Conservation (phyloP, 352 stramenopile species). For the Pythium brassicae region DNA sequence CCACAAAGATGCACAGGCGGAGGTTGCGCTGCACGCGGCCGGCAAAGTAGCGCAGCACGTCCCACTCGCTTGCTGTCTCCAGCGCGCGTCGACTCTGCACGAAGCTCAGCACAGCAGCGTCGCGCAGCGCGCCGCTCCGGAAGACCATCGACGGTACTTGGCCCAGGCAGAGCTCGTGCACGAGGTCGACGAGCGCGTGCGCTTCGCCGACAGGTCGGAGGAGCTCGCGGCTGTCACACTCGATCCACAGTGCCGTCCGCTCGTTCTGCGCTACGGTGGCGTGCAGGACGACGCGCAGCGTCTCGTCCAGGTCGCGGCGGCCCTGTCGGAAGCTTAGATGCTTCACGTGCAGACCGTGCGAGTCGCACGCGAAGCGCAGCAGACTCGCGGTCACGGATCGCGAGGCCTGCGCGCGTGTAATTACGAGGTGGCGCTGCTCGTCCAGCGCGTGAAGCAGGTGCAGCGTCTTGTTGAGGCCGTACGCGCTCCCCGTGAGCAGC, state of each 20-base stretch:
- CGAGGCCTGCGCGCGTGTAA: constrained; percentile 17
- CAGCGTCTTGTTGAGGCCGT: constrained; percentile 26
- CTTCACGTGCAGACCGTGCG: constrained; percentile 32
- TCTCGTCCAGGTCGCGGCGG: background rate
- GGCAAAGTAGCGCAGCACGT: constrained; percentile 27
- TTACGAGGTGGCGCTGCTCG: constrained; percentile 21
- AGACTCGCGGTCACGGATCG: constrained; percentile 17
- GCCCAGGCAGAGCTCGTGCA: constrained; percentile 26
- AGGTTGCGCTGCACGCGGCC: constrained; percentile 32
- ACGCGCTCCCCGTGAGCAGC: constrained; percentile 27
- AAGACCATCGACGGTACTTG: constrained; percentile 34
- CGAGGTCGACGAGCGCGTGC: constrained; percentile 16
- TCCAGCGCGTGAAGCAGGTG: constrained; percentile 35
- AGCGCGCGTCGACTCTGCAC: constrained; percentile 29
- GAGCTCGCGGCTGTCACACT: constrained; percentile 1
- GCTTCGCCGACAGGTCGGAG: background rate
- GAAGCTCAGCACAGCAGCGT: constrained; percentile 27
- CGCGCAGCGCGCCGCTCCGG: constrained; percentile 25
- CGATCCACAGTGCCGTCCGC: constrained; percentile 30
- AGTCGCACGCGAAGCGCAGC: constrained; percentile 31
- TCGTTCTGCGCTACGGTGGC: constrained; percentile 29
- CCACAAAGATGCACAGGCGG: constrained; percentile 36
- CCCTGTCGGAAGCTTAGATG: constrained; percentile 2
- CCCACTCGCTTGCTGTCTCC: constrained; percentile 25
- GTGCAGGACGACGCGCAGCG: constrained; percentile 14